phyloP scores from a whole-genome alignment of 768 basidiomycete species.

The Termitomyces sp. region DNA sequence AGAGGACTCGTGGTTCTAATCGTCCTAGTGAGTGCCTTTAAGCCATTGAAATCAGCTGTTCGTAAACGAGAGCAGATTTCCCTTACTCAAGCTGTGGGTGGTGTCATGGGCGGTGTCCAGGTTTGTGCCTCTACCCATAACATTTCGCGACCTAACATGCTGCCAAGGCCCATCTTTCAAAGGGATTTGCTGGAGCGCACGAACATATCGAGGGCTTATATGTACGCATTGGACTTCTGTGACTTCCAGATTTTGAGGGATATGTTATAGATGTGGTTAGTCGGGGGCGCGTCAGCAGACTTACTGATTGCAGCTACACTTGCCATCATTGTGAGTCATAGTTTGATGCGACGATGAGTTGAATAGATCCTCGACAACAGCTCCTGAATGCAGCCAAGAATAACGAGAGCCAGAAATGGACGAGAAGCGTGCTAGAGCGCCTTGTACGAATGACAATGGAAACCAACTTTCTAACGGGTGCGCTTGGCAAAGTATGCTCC shows the following conservation, averaged over 20 bases:
- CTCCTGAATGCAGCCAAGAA: too few species aligned
- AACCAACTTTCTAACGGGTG: too few species aligned
- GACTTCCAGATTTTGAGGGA: neutral
- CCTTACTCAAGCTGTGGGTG: neutral
- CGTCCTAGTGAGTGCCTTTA: neutral
- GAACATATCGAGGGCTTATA: neutral
- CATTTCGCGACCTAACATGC: neutral
- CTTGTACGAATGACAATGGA: too few species aligned
- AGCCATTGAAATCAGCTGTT: neutral
- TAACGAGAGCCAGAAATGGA: too few species aligned
- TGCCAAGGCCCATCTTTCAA: neutral
- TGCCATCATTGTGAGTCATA: too few species aligned
- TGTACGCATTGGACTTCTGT: neutral
- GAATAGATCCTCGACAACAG: too few species aligned
- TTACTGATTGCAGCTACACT: neutral
- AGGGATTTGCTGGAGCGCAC: neutral
- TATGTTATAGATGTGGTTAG: neutral
- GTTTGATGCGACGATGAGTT: too few species aligned
- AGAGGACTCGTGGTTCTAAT: neutral
- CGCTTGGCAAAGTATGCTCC: too few species aligned
- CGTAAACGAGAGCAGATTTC: neutral
- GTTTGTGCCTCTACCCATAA: neutral
- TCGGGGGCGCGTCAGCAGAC: neutral
- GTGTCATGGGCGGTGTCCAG: neutral
- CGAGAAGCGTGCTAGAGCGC: too few species aligned